Base-by-base conservation (phyloP, 2,329 filamentous ascomycete genomes). In the Fusarium continuum region DNA sequence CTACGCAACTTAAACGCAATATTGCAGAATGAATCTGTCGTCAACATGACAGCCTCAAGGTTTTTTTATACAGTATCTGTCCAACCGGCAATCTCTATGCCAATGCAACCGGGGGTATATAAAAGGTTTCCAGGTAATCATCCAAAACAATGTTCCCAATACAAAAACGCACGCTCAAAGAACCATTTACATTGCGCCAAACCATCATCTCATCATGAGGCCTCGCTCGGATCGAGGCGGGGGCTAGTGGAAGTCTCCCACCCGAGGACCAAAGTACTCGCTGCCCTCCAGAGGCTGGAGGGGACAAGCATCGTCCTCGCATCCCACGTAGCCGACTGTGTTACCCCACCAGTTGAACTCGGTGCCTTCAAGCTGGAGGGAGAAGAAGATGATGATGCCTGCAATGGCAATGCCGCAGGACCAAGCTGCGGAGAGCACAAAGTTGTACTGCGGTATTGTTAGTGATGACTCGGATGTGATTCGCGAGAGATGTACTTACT, bases 371-470 rank as follows among this genome's bases (percentile, higher is more conserved):
- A 78, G 81, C 61, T 83, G 78, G 14, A 85, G 71, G 13, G 78
- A 75, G 65, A 85, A 85, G 76, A 85, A 83, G 60, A 85, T 83
- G 64, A 85, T 73, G 59, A 85, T 78, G 46, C 75, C 82, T 0
- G 81, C 73, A 40, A 85, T 78, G 48, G 82, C 82, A 34, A 85
- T 79, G 25, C 78, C 82, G 20, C 78, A 79, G 17, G 77, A 81
- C 71, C 82, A 81, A 13, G 82, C 78, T 14, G 82, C 81, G 8
- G 82, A 83, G 20, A 83, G 75, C 36, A 84, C 81, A 66, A 83
- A 84, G 66, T 83, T 83, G 72, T 85, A 85, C 77, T 81, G 23
- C 1, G 6, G 34, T 11, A 2, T 7, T 16, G 47, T 59, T 56
- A 69, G 58, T 32, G 28, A 11, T 14, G 25, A 3, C 16, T 17